These are phyloP conservation scores for Eimeria maxima DNA, from an alignment of 169 alveolate species.

Conservation along the genomic window DNA sequence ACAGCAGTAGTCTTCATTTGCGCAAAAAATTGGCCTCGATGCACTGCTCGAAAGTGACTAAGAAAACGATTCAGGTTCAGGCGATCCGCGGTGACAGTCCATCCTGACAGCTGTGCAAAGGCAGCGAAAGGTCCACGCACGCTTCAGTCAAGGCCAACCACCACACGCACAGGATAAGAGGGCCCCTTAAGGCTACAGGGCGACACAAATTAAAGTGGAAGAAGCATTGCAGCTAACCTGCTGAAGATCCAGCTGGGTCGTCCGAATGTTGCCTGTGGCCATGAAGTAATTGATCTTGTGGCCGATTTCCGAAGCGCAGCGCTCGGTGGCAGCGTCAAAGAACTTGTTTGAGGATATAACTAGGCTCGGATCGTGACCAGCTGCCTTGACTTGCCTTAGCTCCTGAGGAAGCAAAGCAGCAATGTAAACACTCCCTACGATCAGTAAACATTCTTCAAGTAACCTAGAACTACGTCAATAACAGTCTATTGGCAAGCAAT, in stretches of 20 bases:
- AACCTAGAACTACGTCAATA: neutral
- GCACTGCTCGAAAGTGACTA: conserved; percentile 99
- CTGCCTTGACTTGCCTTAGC: conserved; percentile 42
- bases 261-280: conserved; percentile 98
- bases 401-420: neutral
- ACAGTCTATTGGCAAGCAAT: neutral
- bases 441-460: neutral
- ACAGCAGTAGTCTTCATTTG: conserved; percentile 98
- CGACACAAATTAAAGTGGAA: neutral
- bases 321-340: conserved; percentile 56
- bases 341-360: conserved; percentile 54
- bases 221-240: conserved; percentile 71
- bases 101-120: conserved; percentile 97
- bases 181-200: neutral
- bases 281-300: conserved; percentile 90
- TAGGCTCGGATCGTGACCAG: conserved; percentile 60
- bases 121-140: neutral
- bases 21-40: conserved; percentile 99
- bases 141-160: neutral
- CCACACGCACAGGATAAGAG: neutral
- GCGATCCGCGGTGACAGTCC: conserved; percentile 99
- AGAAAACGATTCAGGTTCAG: conserved; percentile 98
- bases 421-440: neutral
- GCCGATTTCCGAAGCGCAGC: conserved; percentile 71
- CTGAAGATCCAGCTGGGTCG: conserved; percentile 88